Base-by-base conservation (phyloP, 495 filamentous ascomycete species). In the Aspergillus ostianus region DNA sequence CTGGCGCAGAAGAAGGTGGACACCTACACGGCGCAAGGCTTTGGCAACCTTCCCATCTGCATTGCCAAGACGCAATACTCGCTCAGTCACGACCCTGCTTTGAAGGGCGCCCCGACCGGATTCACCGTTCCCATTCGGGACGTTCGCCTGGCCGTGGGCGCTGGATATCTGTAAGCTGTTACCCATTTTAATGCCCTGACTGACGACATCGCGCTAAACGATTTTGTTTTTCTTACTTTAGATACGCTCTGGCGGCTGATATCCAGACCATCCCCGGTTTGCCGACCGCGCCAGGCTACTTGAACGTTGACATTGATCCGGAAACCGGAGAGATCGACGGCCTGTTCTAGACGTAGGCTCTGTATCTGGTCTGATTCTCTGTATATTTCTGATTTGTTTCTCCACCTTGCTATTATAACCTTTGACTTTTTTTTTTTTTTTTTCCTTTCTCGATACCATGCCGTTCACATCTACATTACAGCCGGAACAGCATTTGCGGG, bases 1-100 rank as follows among this genome's bases (percentile, higher is more conserved):
- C 82, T 92, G 48, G 93, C 94, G 0, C 92, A 94, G 79, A 90
- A 91, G 78, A 97, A 98, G 83, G 88, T 97, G 61, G 92, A 97
- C 67, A 91, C 86, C 21, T 98, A 98, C 79, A 91, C 87, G 17
- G 85, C 87, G 70, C 94, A 98, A 74, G 94, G 93, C 45, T 94
- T 95, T 67, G 85, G 87, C 10, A 91, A 95, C 66, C 81, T 98
- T 59, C 94, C 94, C 3, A 96, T 97, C 72, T 98, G 93, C 75
- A 87, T 97, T 60, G 93, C 93, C 58, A 98, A 98, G 85, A 97
- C 94, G 46, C 94, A 98, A 74, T 98, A 98, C 76, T 95, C 90
- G 21, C 85, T 98, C 62, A 93, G 89, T 69, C 94, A 98, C 68
- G 94, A 98, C 71, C 89, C 92, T 13, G 84, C 88, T 20, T 82